Percentiles rank a stretch among this genome's conserved stretches.
Evolutionary conservation across 139 green algal species (phyloP).

Genomic region (Chlamydomonas sphaeroides): DNA sequence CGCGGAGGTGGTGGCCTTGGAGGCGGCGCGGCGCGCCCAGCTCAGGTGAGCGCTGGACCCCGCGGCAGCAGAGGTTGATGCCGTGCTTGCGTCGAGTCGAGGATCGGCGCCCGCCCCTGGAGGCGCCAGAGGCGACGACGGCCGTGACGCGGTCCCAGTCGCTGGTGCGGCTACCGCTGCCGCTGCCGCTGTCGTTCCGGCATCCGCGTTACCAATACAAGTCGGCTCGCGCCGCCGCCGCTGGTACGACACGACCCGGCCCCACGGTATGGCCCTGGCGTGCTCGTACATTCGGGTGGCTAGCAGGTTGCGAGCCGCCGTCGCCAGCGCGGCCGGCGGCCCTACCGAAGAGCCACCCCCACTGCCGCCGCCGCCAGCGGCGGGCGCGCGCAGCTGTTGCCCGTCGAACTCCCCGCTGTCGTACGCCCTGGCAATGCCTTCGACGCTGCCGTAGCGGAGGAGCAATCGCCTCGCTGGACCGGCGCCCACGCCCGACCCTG

Average conservation of each 20-base stretch:
- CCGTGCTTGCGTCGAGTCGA: too few relatives aligned
- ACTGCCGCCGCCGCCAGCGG: neutral
- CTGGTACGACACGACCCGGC: neutral
- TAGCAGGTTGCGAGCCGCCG: neutral
- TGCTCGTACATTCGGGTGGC: conserved; percentile 4
- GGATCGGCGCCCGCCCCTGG: neutral
- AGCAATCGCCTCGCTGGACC: conserved; percentile 3
- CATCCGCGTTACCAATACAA: neutral
- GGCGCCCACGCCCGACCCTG: neutral
- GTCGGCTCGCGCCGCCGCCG: neutral
- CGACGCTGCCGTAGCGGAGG: neutral
- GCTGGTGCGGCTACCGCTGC: neutral
- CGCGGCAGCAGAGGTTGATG: neutral
- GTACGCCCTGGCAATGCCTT: neutral
- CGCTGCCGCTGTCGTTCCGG: neutral
- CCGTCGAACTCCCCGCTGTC: neutral
- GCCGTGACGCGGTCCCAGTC: neutral
- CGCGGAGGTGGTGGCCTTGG: too few relatives aligned
- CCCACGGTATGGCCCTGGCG: neutral
- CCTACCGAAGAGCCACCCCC: too few relatives aligned
- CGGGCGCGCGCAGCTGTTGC: too few relatives aligned
- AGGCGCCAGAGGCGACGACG: too few relatives aligned
- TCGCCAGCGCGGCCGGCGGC: neutral
- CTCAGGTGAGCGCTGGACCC: neutral
- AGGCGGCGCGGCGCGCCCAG: neutral